phyloP scores from a whole-genome alignment of 2,329 filamentous ascomycete species.

The Calonectria naviculata region DNA sequence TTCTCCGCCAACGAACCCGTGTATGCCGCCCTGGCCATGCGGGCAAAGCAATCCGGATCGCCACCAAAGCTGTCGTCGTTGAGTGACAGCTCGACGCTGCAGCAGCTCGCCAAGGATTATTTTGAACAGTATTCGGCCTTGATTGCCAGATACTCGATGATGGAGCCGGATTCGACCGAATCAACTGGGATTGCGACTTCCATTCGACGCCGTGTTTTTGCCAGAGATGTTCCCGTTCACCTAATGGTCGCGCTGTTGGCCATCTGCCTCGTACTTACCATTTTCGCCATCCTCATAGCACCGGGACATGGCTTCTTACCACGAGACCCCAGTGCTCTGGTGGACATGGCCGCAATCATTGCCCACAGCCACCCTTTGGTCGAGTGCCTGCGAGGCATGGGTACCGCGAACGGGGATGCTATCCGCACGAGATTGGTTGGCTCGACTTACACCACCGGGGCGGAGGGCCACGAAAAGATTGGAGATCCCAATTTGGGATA shows the following conservation, averaged over 20 bases:
- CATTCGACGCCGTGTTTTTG: constrained; percentile 44
- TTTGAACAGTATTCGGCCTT: constrained; percentile 49
- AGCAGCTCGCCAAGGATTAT: constrained; percentile 42
- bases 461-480: constrained; percentile 49
- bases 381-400: constrained; percentile 47
- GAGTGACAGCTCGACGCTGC: constrained; percentile 36
- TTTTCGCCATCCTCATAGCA: constrained; percentile 30
- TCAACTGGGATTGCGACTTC: constrained; percentile 39
- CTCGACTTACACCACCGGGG: constrained; percentile 45
- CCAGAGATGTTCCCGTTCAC: constrained; percentile 44
- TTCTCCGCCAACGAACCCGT: constrained; percentile 47
- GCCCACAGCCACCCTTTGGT: constrained; percentile 49
- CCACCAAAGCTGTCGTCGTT: constrained; percentile 37
- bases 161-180: constrained; percentile 32
- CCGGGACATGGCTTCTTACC: constrained; percentile 49
- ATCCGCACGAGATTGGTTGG: constrained; percentile 42
- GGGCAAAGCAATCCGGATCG: constrained; percentile 31
- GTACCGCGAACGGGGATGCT: constrained; percentile 42
- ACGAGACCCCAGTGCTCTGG: constrained; percentile 46
- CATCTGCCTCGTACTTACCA: constrained; percentile 37
- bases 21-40: constrained; percentile 45
- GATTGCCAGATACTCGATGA: constrained; percentile 44
- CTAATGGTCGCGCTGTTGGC: constrained; percentile 43
- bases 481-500: constrained; percentile 35
- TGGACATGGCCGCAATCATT: constrained; percentile 49